phyloP scores from a whole-genome alignment of 495 filamentous ascomycete species.

The Ascobolus immersus region DNA sequence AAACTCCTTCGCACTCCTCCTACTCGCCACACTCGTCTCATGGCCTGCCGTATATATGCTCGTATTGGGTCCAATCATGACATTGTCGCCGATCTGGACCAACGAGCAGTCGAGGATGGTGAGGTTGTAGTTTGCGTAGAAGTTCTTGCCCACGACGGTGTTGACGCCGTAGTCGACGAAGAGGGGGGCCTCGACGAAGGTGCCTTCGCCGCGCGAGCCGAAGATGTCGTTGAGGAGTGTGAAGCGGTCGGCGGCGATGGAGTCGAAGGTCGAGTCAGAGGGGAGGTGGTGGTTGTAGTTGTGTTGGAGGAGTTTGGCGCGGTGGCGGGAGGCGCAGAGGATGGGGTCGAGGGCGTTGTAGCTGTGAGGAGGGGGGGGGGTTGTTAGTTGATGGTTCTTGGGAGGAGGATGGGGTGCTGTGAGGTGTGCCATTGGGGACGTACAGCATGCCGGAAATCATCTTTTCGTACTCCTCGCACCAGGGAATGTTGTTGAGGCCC shows the following conservation, averaged over 20 bases:
- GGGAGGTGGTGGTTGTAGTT: constrained; percentile 27
- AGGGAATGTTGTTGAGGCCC: constrained; percentile 18
- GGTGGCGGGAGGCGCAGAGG: constrained; percentile 21
- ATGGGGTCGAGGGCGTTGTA: constrained; percentile 22
- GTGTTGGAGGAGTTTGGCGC: constrained; percentile 18
- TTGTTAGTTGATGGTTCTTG: no score
- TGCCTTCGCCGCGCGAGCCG: constrained; percentile 20
- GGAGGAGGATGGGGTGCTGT: no score
- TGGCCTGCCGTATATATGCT: constrained; percentile 24
- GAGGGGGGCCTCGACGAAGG: constrained; percentile 28
- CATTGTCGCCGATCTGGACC: constrained; percentile 22
- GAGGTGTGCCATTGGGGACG: constrained; percentile 2
- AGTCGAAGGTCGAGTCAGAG: constrained; percentile 16
- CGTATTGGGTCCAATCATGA: constrained; percentile 22
- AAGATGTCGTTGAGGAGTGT: constrained; percentile 21
- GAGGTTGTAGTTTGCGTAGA: constrained; percentile 28
- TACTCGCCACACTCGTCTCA: constrained; percentile 19
- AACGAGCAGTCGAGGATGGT: constrained; percentile 22
- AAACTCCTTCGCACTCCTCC: constrained; percentile 19
- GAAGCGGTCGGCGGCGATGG: constrained; percentile 17
- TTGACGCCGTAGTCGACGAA: constrained; percentile 32
- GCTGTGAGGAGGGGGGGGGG: constrained; percentile 1
- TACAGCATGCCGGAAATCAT: constrained; percentile 32
- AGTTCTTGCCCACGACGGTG: constrained; percentile 23
- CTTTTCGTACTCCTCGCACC: constrained; percentile 27